Base-by-base conservation (phyloP, 2,329 filamentous ascomycete genomes). In the Penicillium sp. region DNA sequence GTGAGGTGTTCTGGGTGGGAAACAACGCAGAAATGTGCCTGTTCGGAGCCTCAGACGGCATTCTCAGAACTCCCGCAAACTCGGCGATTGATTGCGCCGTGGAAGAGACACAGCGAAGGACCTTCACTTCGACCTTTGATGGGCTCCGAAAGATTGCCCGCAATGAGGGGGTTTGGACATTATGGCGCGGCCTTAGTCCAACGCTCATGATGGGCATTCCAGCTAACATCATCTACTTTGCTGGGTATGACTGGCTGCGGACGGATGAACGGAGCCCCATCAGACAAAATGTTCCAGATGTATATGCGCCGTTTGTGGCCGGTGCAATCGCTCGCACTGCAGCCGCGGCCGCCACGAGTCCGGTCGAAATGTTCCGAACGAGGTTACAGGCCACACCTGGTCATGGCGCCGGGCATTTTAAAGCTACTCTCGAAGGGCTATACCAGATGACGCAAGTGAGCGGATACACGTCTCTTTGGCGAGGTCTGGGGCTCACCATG, bases 151-250 rank as follows among this genome's bases (percentile, higher is more conserved):
- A 98, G 74, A 98, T 98, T 61, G 90, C 93, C 12, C 83, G 88
- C 41, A 90, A 97, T 65, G 93, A 98, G 72, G 93, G 93, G 1
- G 64, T 90, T 9, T 79, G 81, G 26, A 93, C 90, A 1, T 72
- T 98, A 33, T 98, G 93, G 91, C 81, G 93, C 52, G 93, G 93
- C 0, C 74, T 98, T 4, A 94, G 88, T n/a, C 91, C 93, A 0
- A 98, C 93, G 0, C 74, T 98, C 24, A 79, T 90, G 55, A 98
- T 98, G 93, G 84, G 90, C 0, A 80, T 98, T 5, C 93, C 93
- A 0, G 89, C 84, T 26, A 98, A 98, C 66, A 93, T 98, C 57
- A 97, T 98, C 56, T 98, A 98, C 71, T 96, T 97, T 63, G 94
- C 93, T 9, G 93, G 93, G 35, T 98, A 98, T 69, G 93, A 98